Percentiles rank a stretch among this genome's conserved stretches.
Evolutionary conservation across 441 rosid species (phyloP).

Genomic region (Rhodomyrtus psidioides): DNA sequence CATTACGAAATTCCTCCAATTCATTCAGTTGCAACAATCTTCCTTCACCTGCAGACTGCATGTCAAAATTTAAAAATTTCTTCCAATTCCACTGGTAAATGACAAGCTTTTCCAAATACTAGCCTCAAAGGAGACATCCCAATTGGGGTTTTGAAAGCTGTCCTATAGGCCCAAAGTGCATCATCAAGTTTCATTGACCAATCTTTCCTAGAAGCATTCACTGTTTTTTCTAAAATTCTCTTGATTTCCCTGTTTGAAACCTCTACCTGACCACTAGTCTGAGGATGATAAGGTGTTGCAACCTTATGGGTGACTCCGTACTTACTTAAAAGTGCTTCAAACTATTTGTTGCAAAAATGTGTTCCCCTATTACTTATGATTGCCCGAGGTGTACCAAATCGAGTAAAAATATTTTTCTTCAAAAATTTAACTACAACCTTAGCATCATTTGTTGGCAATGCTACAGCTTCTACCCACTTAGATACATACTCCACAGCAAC

Average conservation of each 20-base stretch:
- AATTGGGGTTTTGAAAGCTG: neutral
- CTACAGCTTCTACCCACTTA: neutral
- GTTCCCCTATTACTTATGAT: neutral
- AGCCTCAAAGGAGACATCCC: neutral
- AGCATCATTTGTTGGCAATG: neutral
- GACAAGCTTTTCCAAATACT: neutral
- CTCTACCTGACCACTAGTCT: too few species aligned
- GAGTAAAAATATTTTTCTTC: neutral
- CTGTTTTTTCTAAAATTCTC: too few species aligned
- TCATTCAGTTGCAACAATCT: too few species aligned
- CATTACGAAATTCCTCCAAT: too few species aligned
- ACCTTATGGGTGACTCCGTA: neutral
- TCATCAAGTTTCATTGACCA: neutral
- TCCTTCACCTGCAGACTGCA: too few species aligned
- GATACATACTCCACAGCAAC: neutral
- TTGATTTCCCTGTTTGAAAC: too few species aligned
- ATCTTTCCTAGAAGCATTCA: neutral
- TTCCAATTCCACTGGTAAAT: neutral
- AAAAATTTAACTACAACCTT: neutral
- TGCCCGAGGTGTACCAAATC: neutral
- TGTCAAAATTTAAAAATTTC: neutral
- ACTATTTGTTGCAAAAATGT: neutral
- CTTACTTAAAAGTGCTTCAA: neutral
- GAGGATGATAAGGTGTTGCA: neutral
- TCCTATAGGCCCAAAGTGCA: neutral